Evolutionary conservation across 2,329 filamentous ascomycete species (phyloP), one percentile per base, ranked within the genome.

Genomic region (Aspergillus piperis): DNA sequence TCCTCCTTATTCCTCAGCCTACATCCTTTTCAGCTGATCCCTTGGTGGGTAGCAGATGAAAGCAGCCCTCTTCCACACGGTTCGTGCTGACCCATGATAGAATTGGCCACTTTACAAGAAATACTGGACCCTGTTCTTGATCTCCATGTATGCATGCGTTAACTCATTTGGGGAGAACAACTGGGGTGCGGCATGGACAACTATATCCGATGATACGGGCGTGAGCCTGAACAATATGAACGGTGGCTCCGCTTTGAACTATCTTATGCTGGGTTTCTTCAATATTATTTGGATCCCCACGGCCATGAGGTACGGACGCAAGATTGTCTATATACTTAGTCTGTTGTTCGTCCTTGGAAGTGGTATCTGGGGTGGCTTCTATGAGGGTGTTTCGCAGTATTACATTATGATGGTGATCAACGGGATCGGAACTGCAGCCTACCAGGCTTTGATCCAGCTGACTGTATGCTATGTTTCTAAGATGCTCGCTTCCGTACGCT

Each of bases 121-220:
- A 48, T 71, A 73, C 61, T 79, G 75, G 64, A 73, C 75, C 10
- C 68, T 79, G 1, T 75, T 77, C 58, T 61, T 80, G 3, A 72
- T 78, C 1, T 73, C 76, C 1, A 59, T 76, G 1, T 80, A 78
- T 54, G 76, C 77, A 2, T 78, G 77, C 42, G 72, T 76, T 1
- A 75, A 76, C 60, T 77, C 75, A 1, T 77, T 74, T 58, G 76
- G 75, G 13, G 76, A 78, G 58, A 79, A 78, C 54, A 76, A 74
- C 39, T 71, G 75, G 42, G 77, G 77, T n/a, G 76, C 77, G 15
- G 74, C 76, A 48, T 79, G 76, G 76, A 78, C 76, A 0, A 72
- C 73, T 10, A 74, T 79, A n/a, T 73, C 75, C 8, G 63, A 71
- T 2, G 74, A 79, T 6, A 77, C 75, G 0, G 70, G 71, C 8